These are phyloP conservation scores for Rhodotorula babjevae DNA, from an alignment of 768 basidiomycete species.

Conservation along the genomic window DNA sequence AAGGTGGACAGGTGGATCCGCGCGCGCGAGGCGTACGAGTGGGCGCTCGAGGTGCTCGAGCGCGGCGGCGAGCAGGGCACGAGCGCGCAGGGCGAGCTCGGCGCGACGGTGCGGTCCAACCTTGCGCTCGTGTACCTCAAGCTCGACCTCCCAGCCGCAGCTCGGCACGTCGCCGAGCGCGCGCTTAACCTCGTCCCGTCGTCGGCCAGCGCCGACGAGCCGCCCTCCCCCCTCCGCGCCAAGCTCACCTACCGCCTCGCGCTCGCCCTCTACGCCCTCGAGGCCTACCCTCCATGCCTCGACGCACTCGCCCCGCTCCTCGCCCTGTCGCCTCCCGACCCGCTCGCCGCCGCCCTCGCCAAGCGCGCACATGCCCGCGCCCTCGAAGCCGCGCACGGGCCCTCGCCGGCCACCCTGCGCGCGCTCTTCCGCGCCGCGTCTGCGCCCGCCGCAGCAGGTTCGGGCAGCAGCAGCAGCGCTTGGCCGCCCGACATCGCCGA, in stretches of 20 bases:
- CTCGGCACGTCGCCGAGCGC: not conserved
- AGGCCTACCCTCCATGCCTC: slow-evolving; percentile 46
- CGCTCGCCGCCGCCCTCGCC: not conserved
- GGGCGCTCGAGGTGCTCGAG: not conserved
- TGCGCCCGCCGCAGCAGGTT: accelerated
- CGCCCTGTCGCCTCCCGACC: not conserved
- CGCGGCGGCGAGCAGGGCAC: no score
- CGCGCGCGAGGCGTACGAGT: not conserved
- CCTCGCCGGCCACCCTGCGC: not conserved
- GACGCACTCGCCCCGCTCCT: slow-evolving; percentile 28
- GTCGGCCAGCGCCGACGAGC: not conserved
- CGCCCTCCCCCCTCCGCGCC: not conserved
- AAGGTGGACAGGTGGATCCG: not conserved
- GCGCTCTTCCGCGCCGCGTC: not conserved
- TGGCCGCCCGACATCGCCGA: not conserved
- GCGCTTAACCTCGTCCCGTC: slow-evolving; percentile 4
- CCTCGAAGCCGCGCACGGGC: not conserved
- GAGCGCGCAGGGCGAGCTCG: not conserved
- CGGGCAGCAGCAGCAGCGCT: not conserved
- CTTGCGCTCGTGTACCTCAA: slow-evolving; percentile 1
- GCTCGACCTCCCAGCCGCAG: not conserved
- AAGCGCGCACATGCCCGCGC: slow-evolving; percentile 2
- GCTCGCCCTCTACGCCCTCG: slow-evolving; percentile 57
- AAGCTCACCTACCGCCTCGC: slow-evolving; percentile 15
- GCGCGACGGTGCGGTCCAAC: slow-evolving; percentile 14